Percentiles rank a stretch among this genome's conserved stretches.
phyloP scores from a whole-genome alignment of 768 basidiomycete genomes.

The Dendrothele bispora region DNA sequence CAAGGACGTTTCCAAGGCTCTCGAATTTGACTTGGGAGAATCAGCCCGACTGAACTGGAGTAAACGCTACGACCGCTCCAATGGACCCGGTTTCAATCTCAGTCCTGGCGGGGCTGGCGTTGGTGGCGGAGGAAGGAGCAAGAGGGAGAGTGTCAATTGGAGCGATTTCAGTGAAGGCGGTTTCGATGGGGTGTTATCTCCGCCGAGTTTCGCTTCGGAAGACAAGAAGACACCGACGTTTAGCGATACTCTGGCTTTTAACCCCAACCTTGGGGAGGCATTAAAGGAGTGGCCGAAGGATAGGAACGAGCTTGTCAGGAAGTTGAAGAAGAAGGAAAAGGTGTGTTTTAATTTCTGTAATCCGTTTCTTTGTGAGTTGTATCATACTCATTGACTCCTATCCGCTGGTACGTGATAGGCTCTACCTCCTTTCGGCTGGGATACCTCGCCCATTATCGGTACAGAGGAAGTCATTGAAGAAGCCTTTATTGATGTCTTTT shows the following conservation, averaged over 20 bases:
- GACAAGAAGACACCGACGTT: not conserved
- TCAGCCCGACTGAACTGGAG: conserved; percentile 56
- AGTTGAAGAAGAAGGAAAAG: conserved; percentile 84
- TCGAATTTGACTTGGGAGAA: conserved; percentile 93
- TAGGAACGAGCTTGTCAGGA: conserved; percentile 68
- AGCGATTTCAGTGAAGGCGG: conserved; percentile 2
- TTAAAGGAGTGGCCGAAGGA: conserved; percentile 66
- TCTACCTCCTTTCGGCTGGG: conserved; percentile 89
- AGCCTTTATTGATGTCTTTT: conserved; percentile 85
- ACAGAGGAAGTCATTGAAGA: conserved; percentile 84
- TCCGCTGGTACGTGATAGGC: conserved; percentile 16
- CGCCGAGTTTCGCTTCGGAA: no score
- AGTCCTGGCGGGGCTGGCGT: not conserved
- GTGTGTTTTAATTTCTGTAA: conserved; percentile 12
- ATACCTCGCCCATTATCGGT: conserved; percentile 82
- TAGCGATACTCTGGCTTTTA: not conserved
- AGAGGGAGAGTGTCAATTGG: not conserved
- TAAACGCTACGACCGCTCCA: no score
- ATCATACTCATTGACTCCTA: not conserved
- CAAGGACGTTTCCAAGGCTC: conserved; percentile 54
- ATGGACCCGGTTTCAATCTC: no score
- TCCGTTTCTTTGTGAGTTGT: not conserved
- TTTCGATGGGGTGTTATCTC: not conserved
- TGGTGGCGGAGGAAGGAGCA: not conserved
- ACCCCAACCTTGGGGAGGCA: conserved; percentile 4